Percentiles rank a stretch among this genome's conserved stretches.
Evolutionary conservation across 2,329 filamentous ascomycete species (phyloP).

Genomic region (Bretziella fagacearum): DNA sequence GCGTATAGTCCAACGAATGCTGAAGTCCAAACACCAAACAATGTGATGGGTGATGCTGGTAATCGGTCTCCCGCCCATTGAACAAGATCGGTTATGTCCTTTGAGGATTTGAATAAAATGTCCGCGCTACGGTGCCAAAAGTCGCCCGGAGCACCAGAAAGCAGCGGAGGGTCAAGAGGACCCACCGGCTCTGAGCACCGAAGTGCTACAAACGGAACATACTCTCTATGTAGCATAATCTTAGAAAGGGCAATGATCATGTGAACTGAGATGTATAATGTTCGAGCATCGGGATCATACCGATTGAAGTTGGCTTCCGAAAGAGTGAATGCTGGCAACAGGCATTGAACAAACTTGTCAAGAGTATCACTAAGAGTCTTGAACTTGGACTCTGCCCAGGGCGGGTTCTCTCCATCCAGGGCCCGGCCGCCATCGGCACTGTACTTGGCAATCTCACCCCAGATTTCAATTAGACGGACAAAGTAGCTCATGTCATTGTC

Average conservation of each 20-base stretch:
- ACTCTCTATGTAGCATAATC: constrained; percentile 31
- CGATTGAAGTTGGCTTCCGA: constrained; percentile 1
- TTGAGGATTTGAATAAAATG: constrained; percentile 44
- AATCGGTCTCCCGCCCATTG: constrained; percentile 43
- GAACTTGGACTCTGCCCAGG: constrained; percentile 45
- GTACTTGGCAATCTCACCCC: constrained; percentile 41
- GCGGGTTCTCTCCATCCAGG: constrained; percentile 31
- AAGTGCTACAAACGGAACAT: constrained; percentile 19
- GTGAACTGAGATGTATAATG: constrained; percentile 8
- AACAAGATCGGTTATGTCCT: constrained; percentile 47
- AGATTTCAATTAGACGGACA: constrained; percentile 40
- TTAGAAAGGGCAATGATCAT: constrained; percentile 47
- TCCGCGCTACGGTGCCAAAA: constrained; percentile 49
- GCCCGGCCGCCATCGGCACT: constrained; percentile 35
- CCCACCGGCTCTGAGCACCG: constrained; percentile 31
- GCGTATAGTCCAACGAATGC: constrained; percentile 50
- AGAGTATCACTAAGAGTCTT: constrained; percentile 29
- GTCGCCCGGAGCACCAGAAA: constrained; percentile 18
- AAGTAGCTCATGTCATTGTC: constrained; percentile 36
- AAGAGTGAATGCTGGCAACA: background rate
- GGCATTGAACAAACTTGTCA: background rate
- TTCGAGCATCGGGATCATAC: background rate
- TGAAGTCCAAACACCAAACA: constrained; percentile 51
- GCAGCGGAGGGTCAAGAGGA: constrained; percentile 32
- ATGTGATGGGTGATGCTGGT: constrained; percentile 49